phyloP scores from a whole-genome alignment of 2,329 filamentous ascomycete species.

The Fusarium bulbicola region DNA sequence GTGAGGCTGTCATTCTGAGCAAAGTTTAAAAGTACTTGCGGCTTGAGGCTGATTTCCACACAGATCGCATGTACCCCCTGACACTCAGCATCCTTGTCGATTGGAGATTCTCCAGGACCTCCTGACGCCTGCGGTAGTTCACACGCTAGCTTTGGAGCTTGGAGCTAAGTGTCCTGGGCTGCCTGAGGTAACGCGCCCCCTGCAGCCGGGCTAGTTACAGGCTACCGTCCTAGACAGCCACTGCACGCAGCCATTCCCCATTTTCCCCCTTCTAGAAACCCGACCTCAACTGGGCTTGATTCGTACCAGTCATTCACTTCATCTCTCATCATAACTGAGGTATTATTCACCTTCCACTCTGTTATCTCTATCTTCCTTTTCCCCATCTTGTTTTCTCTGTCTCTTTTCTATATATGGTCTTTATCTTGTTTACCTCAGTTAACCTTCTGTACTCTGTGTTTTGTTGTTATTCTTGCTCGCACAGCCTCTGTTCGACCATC shows the following conservation, averaged over 20 bases:
- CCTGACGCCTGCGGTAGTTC: constrained; percentile 35
- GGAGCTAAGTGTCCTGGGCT: background rate
- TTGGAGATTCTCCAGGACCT: constrained; percentile 18
- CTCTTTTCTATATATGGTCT: background rate
- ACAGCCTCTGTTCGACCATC: constrained; percentile 7
- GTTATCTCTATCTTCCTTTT: background rate
- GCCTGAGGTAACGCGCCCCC: background rate
- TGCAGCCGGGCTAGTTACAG: background rate
- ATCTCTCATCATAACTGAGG: background rate
- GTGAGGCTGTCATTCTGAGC: constrained; percentile 25
- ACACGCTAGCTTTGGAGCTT: constrained; percentile 14
- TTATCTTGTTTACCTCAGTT: background rate
- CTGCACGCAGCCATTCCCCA: constrained; percentile 17
- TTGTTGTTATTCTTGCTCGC: background rate
- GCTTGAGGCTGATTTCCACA: constrained; percentile 20
- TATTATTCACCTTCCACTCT: constrained; percentile 5
- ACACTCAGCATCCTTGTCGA: constrained; percentile 2
- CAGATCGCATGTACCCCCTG: constrained; percentile 13
- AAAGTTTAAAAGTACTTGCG: constrained; percentile 8
- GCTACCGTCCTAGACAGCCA: constrained; percentile 2
- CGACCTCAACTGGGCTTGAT: background rate
- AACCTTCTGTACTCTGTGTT: background rate
- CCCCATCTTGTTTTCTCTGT: background rate
- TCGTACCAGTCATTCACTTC: background rate
- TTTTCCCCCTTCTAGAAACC: constrained; percentile 32